Conservation (phyloP, 2,329 filamentous ascomycete species). For the Pseudopyricularia cyperi region DNA sequence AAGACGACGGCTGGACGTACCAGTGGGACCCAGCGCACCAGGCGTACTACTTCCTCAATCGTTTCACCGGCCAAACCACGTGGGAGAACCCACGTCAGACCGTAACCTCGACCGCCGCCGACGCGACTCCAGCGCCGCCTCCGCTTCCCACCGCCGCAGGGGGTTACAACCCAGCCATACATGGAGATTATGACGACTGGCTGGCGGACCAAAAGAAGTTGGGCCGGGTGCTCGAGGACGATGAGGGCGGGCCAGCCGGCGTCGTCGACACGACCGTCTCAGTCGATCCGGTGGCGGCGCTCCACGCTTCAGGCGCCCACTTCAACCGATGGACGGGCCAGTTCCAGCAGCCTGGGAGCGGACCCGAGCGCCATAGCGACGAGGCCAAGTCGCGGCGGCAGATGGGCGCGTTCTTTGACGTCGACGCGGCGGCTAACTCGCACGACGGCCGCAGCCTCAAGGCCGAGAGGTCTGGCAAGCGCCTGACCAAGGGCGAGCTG, state of each 20-base stretch:
- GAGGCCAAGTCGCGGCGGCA: slow-evolving; percentile 79
- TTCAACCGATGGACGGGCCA: slow-evolving; percentile 88
- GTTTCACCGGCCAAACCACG: slow-evolving; percentile 58
- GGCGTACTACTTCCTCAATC: slow-evolving; percentile 75
- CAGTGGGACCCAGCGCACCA: slow-evolving; percentile 57
- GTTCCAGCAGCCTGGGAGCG: slow-evolving; percentile 57
- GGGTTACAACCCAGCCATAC: slow-evolving; percentile 91
- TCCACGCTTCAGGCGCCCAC: slow-evolving; percentile 14
- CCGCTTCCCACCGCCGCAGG: slow-evolving; percentile 33
- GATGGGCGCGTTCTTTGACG: slow-evolving; percentile 91
- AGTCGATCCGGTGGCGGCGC: slow-evolving; percentile 21
- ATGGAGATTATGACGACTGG: slow-evolving; percentile 95
- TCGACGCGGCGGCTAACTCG: slow-evolving; percentile 81
- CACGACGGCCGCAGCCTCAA: slow-evolving; percentile 86
- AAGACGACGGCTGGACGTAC: slow-evolving; percentile 67
- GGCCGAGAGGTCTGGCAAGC: slow-evolving; percentile 78
- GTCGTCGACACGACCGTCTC: slow-evolving; percentile 21
- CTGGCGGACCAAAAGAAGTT: slow-evolving; percentile 53
- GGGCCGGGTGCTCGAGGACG: slow-evolving; percentile 16
- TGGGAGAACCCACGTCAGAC: slow-evolving; percentile 66
- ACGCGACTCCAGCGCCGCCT: slow-evolving; percentile 11
- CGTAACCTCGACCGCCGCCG: slow-evolving; percentile 32
- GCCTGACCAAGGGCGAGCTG: slow-evolving; percentile 71
- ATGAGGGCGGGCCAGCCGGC: slow-evolving; percentile 13
- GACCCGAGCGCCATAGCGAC: slow-evolving; percentile 67